phyloP scores from a whole-genome alignment of 2,329 filamentous ascomycete genomes.

The Talaromyces amestolkiae region DNA sequence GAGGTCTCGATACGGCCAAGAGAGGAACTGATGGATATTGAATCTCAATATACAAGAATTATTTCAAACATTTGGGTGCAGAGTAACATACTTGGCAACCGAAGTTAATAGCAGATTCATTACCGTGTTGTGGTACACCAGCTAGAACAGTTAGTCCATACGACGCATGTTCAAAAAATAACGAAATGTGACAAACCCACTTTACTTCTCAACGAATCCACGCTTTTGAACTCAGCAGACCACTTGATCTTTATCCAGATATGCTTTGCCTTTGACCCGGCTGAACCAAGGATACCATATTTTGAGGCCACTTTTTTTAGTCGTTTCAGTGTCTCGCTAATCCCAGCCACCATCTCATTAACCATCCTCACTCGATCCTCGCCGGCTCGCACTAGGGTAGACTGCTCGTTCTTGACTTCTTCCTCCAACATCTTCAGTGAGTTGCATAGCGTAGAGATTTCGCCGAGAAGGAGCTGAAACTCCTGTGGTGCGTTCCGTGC shows the following conservation, averaged over 20 bases:
- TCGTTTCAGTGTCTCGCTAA: not conserved
- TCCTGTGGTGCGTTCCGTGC: not conserved
- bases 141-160: not conserved
- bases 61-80: not conserved
- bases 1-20: not conserved
- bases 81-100: not conserved
- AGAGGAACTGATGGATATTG: not conserved
- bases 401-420: not conserved
- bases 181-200: not conserved
- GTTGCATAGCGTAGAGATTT: not conserved
- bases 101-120: not conserved
- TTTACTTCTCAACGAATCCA: slow-evolving; percentile 1
- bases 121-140: not conserved
- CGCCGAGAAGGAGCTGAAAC: not conserved
- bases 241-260: not conserved
- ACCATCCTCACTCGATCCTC: not conserved
- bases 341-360: not conserved
- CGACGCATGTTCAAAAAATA: not conserved
- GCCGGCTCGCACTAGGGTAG: not conserved
- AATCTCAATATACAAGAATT: no score
- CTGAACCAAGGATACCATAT: not conserved
- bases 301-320: not conserved
- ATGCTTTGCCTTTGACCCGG: not conserved
- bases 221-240: not conserved
- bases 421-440: not conserved